Evolutionary conservation across 1,139 yeast genomes (phyloP).

Genomic region (Pichia sp.): DNA sequence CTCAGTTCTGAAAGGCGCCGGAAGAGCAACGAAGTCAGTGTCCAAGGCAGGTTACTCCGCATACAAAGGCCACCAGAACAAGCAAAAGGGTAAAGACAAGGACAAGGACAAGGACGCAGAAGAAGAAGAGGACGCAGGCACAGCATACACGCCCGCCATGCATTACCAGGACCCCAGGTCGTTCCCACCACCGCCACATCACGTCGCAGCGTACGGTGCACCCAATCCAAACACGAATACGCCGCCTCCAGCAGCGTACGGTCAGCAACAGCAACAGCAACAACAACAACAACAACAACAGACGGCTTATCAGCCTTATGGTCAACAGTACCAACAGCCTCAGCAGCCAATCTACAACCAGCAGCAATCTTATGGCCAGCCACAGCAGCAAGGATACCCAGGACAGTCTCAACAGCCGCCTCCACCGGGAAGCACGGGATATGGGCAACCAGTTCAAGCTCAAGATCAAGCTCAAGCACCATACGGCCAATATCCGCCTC

Average conservation of each 20-base stretch:
- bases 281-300: conserved; percentile 4
- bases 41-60: conserved; percentile 41
- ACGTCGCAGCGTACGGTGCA: conserved; percentile 19
- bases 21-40: conserved; percentile 39
- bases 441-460: neutral
- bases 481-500: neutral
- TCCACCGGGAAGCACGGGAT: neutral
- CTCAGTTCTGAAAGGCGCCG: conserved; percentile 43
- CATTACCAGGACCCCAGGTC: conserved; percentile 25
- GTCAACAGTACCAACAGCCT: conserved; percentile 3
- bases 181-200: conserved; percentile 36
- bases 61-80: conserved; percentile 35
- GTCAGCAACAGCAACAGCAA: conserved; percentile 8
- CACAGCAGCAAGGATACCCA: neutral
- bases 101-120: conserved; percentile 8
- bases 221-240: conserved; percentile 1
- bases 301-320: conserved; percentile 8
- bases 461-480: neutral
- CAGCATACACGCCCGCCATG: conserved; percentile 7
- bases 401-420: conserved; percentile 3
- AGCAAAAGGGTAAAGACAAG: conserved; percentile 16
- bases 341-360: conserved; percentile 5
- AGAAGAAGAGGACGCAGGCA: conserved; percentile 17
- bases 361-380: conserved; percentile 3
- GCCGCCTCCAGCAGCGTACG: conserved; percentile 1